Evolutionary conservation across 2,329 filamentous ascomycete species (phyloP).

Genomic region (Plenodomus biglobosus): DNA sequence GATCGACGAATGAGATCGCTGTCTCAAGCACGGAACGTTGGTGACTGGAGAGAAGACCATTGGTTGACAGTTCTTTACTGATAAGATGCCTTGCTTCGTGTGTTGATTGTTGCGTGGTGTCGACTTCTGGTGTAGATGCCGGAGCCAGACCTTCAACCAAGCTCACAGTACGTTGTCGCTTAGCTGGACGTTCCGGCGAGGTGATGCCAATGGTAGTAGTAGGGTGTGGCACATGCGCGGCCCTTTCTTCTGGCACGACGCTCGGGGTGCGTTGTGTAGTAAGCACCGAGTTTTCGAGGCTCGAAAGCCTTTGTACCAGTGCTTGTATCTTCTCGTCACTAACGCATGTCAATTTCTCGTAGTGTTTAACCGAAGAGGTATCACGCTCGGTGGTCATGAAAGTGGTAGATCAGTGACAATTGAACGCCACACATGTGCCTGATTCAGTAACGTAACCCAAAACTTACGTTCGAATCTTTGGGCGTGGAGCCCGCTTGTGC

Average conservation of each 20-base stretch:
- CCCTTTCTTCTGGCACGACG: constrained; percentile 2
- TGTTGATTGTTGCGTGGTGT: constrained; percentile 21
- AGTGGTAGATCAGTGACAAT: background rate
- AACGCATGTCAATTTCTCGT: background rate
- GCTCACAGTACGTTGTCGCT: constrained; percentile 24
- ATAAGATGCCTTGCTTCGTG: constrained; percentile 31
- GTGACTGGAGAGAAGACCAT: constrained; percentile 26
- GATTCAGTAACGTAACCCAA: background rate
- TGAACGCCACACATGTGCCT: background rate
- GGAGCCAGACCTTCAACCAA: constrained; percentile 9
- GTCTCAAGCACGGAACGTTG: constrained; percentile 36
- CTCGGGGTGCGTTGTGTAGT: constrained; percentile 10
- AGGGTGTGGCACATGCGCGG: background rate
- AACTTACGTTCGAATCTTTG: constrained; percentile 31
- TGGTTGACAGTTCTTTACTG: constrained; percentile 33
- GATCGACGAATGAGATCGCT: constrained; percentile 35
- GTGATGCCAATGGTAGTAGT: constrained; percentile 2
- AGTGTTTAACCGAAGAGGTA: background rate
- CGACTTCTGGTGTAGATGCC: constrained; percentile 18
- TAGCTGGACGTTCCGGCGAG: constrained; percentile 19
- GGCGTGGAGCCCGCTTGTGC: constrained; percentile 28
- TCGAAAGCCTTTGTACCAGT: constrained; percentile 31
- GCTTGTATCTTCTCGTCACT: constrained; percentile 37
- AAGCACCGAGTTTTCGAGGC: constrained; percentile 28
- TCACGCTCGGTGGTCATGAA: background rate